A percentile compares a stretch with the other conserved stretches of the same genome.
These are phyloP conservation scores for Tuber melanosporum DNA, from an alignment of 495 filamentous ascomycete species.

Conservation along the genomic window DNA sequence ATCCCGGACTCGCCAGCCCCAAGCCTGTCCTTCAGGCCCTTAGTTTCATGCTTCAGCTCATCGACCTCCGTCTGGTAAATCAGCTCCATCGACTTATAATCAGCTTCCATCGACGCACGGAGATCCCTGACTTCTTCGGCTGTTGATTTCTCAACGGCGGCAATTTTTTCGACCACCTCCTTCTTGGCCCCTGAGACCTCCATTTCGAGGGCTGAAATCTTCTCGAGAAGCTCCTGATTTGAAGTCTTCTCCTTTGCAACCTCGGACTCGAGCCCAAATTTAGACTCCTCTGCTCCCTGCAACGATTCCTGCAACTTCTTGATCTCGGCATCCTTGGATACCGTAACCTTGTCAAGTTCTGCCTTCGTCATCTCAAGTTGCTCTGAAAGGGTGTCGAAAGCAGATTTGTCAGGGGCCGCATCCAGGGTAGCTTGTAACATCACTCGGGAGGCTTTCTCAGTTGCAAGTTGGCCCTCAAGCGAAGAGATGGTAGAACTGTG, in stretches of 20 bases:
- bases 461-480: slow-evolving; percentile 25
- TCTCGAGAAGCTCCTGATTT: slow-evolving; percentile 27
- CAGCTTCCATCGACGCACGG: slow-evolving; percentile 10
- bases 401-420: slow-evolving; percentile 15
- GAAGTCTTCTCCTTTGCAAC: slow-evolving; percentile 17
- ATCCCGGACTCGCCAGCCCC: slow-evolving; percentile 42
- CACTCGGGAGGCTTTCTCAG: slow-evolving; percentile 22
- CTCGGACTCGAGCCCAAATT: slow-evolving; percentile 16
- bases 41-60: slow-evolving; percentile 28
- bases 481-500: slow-evolving; percentile 19
- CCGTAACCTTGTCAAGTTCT: slow-evolving; percentile 17
- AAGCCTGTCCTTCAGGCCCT: slow-evolving; percentile 44
- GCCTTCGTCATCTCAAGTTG: slow-evolving; percentile 23
- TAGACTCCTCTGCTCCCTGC: slow-evolving; percentile 8
- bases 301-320: slow-evolving; percentile 20
- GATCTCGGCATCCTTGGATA: slow-evolving; percentile 13
- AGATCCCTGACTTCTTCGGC: background rate
- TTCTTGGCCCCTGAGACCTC: slow-evolving; percentile 26
- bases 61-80: background rate
- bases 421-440: slow-evolving; percentile 31
- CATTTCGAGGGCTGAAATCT: slow-evolving; percentile 24
- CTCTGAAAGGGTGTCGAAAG: slow-evolving; percentile 5
- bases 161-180: slow-evolving; percentile 20
- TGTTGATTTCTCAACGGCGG: slow-evolving; percentile 3
- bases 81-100: slow-evolving; percentile 27